Evolutionary conservation across 805 yeast genomes (phyloP), one percentile per base, ranked within the genome.

Genomic region (Barnettozyma wickerhamii): DNA sequence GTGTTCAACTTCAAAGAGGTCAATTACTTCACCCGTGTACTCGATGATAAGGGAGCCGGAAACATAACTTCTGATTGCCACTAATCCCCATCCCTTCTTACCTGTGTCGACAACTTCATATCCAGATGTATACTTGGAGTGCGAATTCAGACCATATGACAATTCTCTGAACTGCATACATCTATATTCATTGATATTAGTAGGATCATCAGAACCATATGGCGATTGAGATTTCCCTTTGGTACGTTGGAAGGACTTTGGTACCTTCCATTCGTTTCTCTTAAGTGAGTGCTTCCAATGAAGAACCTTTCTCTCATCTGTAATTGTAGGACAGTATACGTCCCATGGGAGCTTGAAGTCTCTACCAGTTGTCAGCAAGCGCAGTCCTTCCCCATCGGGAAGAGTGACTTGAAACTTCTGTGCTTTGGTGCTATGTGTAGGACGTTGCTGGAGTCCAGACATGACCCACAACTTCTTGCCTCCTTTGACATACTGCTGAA

Each of bases 21-120:
- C 63, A 19, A 74, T 63, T 13, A 73, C 68, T 40, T 74, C 78
- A 10, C 79, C 79, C 2, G 72, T 64, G 47, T 72, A 73, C 47
- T 73, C 78, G 21, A 69, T 53, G 21, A 73, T 63, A n/a, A 73
- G 55, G 32, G 60, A 62, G 5, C 63, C 65, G 13, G 70, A 63
- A 5, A 55, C 47, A 34, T 66, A 69, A 1, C 52, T 46, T 23
- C 70, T 51, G 4, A 58, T 51, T 3, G 77, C 65, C 14, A 68
- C 46, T 12, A 73, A 53, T 1, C 77, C 78, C 39, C 54, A 58
- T 4, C 77, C 77, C 43, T 68, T 69, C 13, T 4, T 17, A 10
- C 30, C 37, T 9, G 74, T 65, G 35, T 51, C 44, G 5, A 64
- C 48, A n/a, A 66, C 62, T 38, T 63, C 67, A 37, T 43, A 53